These are phyloP conservation scores for Acer negundo DNA, from an alignment of 345 rosid species.

Conservation along the genomic window DNA sequence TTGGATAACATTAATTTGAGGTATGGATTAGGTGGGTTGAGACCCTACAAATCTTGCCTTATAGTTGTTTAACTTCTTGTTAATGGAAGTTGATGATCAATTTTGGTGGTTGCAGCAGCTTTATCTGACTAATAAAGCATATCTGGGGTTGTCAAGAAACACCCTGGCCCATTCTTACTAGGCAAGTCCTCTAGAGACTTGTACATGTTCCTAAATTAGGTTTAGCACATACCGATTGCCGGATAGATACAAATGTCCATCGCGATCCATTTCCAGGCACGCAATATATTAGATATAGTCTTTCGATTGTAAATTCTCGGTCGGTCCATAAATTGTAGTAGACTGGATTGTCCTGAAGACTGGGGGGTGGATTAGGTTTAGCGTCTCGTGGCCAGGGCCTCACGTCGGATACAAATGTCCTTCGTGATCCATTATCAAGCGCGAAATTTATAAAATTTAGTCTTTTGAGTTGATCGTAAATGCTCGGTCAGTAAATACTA, in stretches of 20 bases:
- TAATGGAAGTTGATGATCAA: slow-evolving; percentile 23
- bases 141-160: slow-evolving; percentile 4
- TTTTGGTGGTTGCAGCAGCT: slow-evolving; percentile 22
- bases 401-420: too few relatives aligned
- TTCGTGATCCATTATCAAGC: too few relatives aligned
- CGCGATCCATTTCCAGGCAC: background rate
- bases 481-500: too few relatives aligned
- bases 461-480: too few relatives aligned
- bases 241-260: too few relatives aligned
- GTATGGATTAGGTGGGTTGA: background rate
- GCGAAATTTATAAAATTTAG: too few relatives aligned
- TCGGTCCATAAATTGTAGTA: too few relatives aligned
- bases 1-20: background rate
- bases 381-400: too few relatives aligned
- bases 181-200: background rate
- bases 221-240: background rate
- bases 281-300: background rate
- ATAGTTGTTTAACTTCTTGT: slow-evolving; percentile 26
- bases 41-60: slow-evolving; percentile 14
- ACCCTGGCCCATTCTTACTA: background rate
- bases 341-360: too few relatives aligned
- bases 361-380: too few relatives aligned
- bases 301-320: background rate
- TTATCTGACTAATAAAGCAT: slow-evolving; percentile 4
- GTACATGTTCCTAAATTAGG: background rate